Evolutionary conservation across 495 filamentous ascomycete species (phyloP), one percentile per base, ranked within the genome.

Genomic region (Xylaria telfairii): DNA sequence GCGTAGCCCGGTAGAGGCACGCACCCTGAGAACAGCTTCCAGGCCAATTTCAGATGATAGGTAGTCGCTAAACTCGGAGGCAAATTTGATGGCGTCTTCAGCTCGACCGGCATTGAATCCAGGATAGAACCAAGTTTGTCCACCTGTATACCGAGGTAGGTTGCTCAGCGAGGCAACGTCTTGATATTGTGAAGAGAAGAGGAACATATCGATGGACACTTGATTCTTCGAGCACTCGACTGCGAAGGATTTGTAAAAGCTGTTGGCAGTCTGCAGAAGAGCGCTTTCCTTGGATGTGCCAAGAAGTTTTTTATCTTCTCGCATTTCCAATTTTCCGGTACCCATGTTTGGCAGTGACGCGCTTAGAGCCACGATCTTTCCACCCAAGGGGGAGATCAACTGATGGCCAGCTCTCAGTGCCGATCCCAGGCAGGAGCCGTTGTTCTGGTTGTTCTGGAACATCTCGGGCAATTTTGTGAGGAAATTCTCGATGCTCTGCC

Each of bases 151-250:
- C 73, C 96, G 85, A 47, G 96, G 96, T 13, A 99, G 83, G 79
- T 97, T 97, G 83, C 93, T 97, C 49, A 98, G 85, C 47, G 94
- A 96, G 17, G 96, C 96, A 24, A 99, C 96, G 75, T 99, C 96
- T 78, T 98, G 96, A 79, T 99, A 99, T 75, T 95, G 92, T 13
- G 94, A 94, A 4, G 93, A 95, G 86, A 99, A 99, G 56, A 99
- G 87, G 84, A 99, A 99, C 96, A 99, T 99, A 81, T 99, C 96
- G 75, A 98, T 93, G 0, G 95, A 98, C 10, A 99, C 95, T 79
- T 99, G 96, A 70, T 95, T 95, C 82, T 99, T 99, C 54, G 95
- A 98, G 80, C 96, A 99, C 77, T 99, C 96, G 7, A 99, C 96
- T 2, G 96, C 96, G 79, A 99, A 99, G 77, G 93, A 97, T 85